Base-by-base conservation (phyloP, 164 flowering plant species). In the Chloranthus sessilifolius region DNA sequence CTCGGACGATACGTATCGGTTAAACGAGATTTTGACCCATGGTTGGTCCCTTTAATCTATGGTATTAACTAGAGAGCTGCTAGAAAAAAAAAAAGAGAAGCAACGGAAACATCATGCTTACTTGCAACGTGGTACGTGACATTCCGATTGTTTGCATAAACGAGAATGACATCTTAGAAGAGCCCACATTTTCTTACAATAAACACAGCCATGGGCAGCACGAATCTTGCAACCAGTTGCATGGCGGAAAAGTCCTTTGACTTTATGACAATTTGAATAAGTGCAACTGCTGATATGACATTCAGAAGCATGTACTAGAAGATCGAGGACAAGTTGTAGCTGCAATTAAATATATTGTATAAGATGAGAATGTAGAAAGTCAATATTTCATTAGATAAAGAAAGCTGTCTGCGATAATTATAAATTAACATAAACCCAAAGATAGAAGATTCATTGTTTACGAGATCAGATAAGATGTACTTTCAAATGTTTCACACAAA, bases 51-150 rank as follows among this genome's bases (percentile, higher is more conserved):
- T 27, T 34, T 17, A 19, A n/a, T 6, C 3, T 12, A 5, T n/a
- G 48, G 27, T 15, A 30, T 15, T 12, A 12, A 15, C n/a, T 25
- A 26, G 20, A 14, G 35, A 1, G 9, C 2, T 7, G 5, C 39
- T 36, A 35, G 15, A n/a, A n/a, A n/a, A n/a, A n/a, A n/a, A n/a
- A n/a, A n/a, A n/a, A n/a, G n/a, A n/a, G n/a, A n/a, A n/a, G n/a
- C n/a, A n/a, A n/a, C n/a, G n/a, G n/a, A n/a, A n/a, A n/a, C n/a
- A n/a, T n/a, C n/a, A n/a, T n/a, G n/a, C n/a, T n/a, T n/a, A 65
- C 70, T 45, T 65, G 71, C 71, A 67, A 3, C 67, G 59, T 0
- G 71, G 67, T 1, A 67, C 67, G 28, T 23, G 50, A 39, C 71
- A 67, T 35, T 56, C 43, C 3, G 56, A 57, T 17, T 52, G 59